phyloP scores from a whole-genome alignment of 1,284 basidiomycete genomes.

The Irpex lacteus region DNA sequence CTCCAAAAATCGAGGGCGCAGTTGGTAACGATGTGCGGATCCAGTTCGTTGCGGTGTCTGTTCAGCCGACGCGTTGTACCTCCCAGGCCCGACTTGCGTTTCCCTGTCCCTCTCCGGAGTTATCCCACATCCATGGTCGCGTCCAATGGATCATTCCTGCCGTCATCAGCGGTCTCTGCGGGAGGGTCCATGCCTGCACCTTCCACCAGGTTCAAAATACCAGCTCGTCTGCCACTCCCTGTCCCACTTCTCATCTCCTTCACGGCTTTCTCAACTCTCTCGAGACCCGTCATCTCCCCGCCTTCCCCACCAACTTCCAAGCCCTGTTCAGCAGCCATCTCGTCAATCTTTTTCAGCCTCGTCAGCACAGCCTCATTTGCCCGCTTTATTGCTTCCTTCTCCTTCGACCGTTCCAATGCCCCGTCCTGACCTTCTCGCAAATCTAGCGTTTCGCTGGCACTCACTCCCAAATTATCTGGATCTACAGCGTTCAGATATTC shows the following conservation, averaged over 20 bases:
- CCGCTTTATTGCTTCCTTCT: constrained; percentile 31
- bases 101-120: neutral
- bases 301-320: constrained; percentile 41
- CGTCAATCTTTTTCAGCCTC: constrained; percentile 52
- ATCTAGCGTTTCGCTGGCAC: neutral
- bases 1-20: neutral
- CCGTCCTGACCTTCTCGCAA: neutral
- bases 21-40: neutral
- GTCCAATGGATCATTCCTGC: neutral
- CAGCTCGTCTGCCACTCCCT: constrained; percentile 21
- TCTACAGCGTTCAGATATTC: constrained; percentile 35
- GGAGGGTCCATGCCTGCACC: constrained; percentile 35
- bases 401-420: constrained; percentile 6
- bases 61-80: neutral
- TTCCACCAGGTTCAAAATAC: constrained; percentile 42
- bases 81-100: neutral
- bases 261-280: constrained; percentile 49
- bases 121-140: neutral
- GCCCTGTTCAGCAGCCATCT: constrained; percentile 39
- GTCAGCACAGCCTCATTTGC: constrained; percentile 48
- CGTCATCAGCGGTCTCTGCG: neutral
- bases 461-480: neutral
- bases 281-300: constrained; percentile 42
- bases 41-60: neutral
- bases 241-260: constrained; percentile 27